Evolutionary conservation across 306 rosid species (phyloP), one percentile per base, ranked within the genome.

Genomic region (Geum urbanum): DNA sequence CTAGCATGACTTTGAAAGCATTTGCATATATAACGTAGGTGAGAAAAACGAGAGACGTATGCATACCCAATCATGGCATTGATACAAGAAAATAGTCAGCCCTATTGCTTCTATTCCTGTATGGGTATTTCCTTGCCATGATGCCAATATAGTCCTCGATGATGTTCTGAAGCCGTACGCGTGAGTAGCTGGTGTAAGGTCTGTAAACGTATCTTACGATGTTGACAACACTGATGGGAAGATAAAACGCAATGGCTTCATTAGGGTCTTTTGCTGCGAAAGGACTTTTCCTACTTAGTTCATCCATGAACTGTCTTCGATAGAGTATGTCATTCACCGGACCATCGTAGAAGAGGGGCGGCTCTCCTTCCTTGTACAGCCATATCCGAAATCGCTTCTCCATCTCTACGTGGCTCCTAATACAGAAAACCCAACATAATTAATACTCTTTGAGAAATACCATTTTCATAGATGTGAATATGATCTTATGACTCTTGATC

Each of bases 1-100:
- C n/a, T n/a, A n/a, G n/a, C 44, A 35, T 59, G 45, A 35, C 45
- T 59, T 9, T 57, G 12, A 13, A 14, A 35, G 43, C 13, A 20
- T 20, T 20, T 9, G 37, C 60, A 20, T 19, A 20, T 20, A 3
- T 16, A 24, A 35, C 40, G 1, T 13, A 19, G 4, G 24, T 15
- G 2, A 9, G 59, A 18, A 60, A 35, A 61, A 8, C 52, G 40
- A 61, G 45, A 1, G 27, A 8, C 22, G 39, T 5, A 5, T 27
- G 19, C 70, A 6, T 72, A 89, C 92, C 96, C 92, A 89, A 73
- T 89, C 96, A 49, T 89, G 92, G 73, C 90, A 89, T 20, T 20
- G 90, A 84, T 62, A 89, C 50, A 12, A 85, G 66, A 62, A 89
- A 85, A 80, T 86, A 92, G 54, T 89, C 90, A 19, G 79, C 87